Base-by-base conservation (phyloP, 371 early-diverging fungal genomes). In the Sporodiniella umbellata region DNA sequence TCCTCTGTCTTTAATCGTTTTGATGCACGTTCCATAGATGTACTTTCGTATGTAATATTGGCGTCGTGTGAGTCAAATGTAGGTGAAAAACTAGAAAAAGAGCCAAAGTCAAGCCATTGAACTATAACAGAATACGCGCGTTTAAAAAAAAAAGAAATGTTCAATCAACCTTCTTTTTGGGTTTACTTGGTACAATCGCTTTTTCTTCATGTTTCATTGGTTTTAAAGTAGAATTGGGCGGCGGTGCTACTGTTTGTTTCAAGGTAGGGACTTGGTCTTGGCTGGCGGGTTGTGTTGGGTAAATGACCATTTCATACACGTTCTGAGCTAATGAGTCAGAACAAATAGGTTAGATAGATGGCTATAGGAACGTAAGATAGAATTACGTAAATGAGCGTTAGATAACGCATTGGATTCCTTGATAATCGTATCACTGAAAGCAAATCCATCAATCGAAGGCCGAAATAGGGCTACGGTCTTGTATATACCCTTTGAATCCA, bases 101-200 rank as follows among this genome's bases (percentile, higher is more conserved):
- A 64, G 8, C 78, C 78, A 62, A 71, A 77, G 54, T 77, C 72
- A 18, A 77, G 57, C 72, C 73, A 73, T 66, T 71, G 69, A 8
- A 77, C 77, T 76, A 50, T 14, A 35, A 2, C 4, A 12, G 4
- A 37, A 22, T 23, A n/a, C n/a, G n/a, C n/a, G 4, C 3, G 24
- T 8, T 30, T 11, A 31, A 33, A 21, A 17, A 21, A 33, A 58
- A 43, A 12, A 51, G 33, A 1, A 24, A 26, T 15, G 21, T n/a
- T n/a, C n/a, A n/a, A n/a, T n/a, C n/a, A n/a, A n/a, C n/a, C n/a
- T n/a, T n/a, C n/a, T n/a, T n/a, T n/a, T n/a, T n/a, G n/a, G n/a
- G n/a, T n/a, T n/a, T 65, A 73, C 74, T 53, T 22, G 70, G 70
- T 8, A 66, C 46, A 19, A 64, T 45, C 5, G 59, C 68, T 39